These are phyloP conservation scores for Fusarium burgessii DNA, from an alignment of 2,329 filamentous ascomycete species.

Conservation along the genomic window DNA sequence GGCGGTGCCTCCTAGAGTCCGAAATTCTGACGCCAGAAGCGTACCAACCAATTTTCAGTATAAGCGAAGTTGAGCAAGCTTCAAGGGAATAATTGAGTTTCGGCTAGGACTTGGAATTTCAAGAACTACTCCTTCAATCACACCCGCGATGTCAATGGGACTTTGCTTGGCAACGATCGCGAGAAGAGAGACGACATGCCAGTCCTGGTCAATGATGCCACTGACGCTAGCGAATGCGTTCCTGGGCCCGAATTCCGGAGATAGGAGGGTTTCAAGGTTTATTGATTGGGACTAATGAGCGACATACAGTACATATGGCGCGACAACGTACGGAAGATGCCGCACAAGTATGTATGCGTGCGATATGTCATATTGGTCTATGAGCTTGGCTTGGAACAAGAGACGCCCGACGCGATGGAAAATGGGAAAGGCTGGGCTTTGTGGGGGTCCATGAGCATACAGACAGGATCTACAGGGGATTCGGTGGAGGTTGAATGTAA, in stretches of 20 bases:
- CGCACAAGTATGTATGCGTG: not conserved
- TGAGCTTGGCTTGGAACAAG: not conserved
- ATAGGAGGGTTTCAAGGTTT: conserved; percentile 6
- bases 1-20: not conserved
- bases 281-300: not conserved
- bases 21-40: conserved; percentile 11
- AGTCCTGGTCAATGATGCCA: not conserved
- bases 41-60: not conserved
- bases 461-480: conserved; percentile 8
- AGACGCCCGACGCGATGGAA: conserved; percentile 25
- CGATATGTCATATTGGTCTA: conserved; percentile 1
- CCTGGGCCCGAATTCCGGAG: conserved; percentile 7
- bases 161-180: not conserved
- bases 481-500: conserved; percentile 15
- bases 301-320: not conserved
- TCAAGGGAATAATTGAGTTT: conserved; percentile 2
- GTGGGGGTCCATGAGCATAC: not conserved
- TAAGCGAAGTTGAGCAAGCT: not conserved
- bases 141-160: not conserved
- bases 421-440: conserved; percentile 8
- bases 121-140: not conserved
- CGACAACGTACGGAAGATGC: conserved; percentile 2
- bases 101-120: not conserved
- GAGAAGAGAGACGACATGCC: not conserved
- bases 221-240: conserved; percentile 10